Conservation (phyloP, 495 filamentous ascomycete species). For the Tuber borchii region DNA sequence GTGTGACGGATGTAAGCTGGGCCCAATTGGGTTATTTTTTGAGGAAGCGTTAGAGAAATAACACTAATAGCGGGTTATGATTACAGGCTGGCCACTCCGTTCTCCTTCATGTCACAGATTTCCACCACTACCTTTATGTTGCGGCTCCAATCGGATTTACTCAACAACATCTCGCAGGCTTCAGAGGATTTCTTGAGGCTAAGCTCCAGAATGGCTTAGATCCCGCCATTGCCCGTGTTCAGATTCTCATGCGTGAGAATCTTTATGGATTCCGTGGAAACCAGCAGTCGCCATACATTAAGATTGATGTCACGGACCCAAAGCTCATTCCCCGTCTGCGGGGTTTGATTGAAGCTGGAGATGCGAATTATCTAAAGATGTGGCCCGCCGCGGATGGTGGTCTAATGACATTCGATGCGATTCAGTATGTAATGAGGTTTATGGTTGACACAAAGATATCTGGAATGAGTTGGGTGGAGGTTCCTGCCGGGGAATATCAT, state of each 20-base stretch:
- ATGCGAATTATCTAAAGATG: slow-evolving; percentile 80
- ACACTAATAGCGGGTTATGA: slow-evolving; percentile 28
- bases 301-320: slow-evolving; percentile 83
- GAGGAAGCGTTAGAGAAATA: background rate
- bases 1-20: slow-evolving; percentile 75
- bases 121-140: slow-evolving; percentile 93
- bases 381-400: slow-evolving; percentile 67
- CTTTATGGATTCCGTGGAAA: slow-evolving; percentile 91
- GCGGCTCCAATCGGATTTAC: slow-evolving; percentile 77
- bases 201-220: slow-evolving; percentile 60
- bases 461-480: slow-evolving; percentile 98
- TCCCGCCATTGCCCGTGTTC: slow-evolving; percentile 59
- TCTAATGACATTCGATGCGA: slow-evolving; percentile 84
- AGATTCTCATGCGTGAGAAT: slow-evolving; percentile 75
- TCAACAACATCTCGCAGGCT: slow-evolving; percentile 66
- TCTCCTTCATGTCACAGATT: slow-evolving; percentile 87
- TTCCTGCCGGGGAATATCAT: slow-evolving; percentile 63
- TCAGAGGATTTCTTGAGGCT: slow-evolving; percentile 67
- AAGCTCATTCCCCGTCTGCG: slow-evolving; percentile 70
- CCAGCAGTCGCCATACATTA: slow-evolving; percentile 81
- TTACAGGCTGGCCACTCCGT: slow-evolving; percentile 76
- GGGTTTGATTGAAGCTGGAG: slow-evolving; percentile 60
- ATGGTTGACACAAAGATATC: slow-evolving; percentile 94
- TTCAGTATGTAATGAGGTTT: slow-evolving; percentile 90
- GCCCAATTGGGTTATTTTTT: background rate